Conservation (phyloP, 2,329 filamentous ascomycete species). For the Fusarium coicis region DNA sequence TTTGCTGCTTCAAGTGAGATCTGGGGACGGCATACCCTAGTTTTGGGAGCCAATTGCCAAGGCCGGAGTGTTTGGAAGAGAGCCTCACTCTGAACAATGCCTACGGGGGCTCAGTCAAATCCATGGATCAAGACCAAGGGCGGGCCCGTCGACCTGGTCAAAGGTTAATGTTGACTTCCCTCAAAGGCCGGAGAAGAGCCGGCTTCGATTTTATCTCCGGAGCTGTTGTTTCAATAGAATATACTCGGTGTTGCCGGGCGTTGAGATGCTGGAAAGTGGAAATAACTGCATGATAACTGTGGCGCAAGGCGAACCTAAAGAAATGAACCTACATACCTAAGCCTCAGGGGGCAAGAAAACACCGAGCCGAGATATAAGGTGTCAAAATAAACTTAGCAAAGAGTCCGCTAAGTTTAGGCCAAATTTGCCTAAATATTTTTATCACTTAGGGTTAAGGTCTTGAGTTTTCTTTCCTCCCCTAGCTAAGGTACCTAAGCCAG, state of each 20-base stretch:
- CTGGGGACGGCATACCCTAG: not conserved
- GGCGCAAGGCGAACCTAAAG: slow-evolving; percentile 12
- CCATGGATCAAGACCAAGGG: too few relatives aligned
- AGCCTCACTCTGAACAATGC: slow-evolving; percentile 12
- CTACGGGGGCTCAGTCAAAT: not conserved
- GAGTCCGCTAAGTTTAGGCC: too few relatives aligned
- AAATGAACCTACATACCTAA: not conserved
- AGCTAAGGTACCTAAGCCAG: too few relatives aligned
- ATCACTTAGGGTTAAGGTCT: too few relatives aligned
- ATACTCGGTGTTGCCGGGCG: slow-evolving; percentile 33
- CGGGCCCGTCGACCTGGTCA: not conserved
- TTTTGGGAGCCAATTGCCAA: slow-evolving; percentile 3
- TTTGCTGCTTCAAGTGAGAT: slow-evolving; percentile 5
- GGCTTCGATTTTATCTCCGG: not conserved
- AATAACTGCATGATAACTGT: slow-evolving; percentile 18
- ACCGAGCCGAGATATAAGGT: too few relatives aligned
- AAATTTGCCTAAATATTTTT: too few relatives aligned
- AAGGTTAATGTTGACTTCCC: not conserved
- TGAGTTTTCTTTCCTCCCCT: too few relatives aligned
- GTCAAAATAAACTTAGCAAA: too few relatives aligned
- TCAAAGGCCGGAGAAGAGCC: not conserved
- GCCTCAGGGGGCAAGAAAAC: too few relatives aligned
- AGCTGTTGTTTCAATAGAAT: not conserved
- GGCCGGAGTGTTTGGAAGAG: not conserved
- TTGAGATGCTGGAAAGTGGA: slow-evolving; percentile 9